Percentiles rank a stretch among this genome's conserved stretches.
Conservation (phyloP, 2,329 filamentous ascomycete species). For the Calonectria montana region DNA sequence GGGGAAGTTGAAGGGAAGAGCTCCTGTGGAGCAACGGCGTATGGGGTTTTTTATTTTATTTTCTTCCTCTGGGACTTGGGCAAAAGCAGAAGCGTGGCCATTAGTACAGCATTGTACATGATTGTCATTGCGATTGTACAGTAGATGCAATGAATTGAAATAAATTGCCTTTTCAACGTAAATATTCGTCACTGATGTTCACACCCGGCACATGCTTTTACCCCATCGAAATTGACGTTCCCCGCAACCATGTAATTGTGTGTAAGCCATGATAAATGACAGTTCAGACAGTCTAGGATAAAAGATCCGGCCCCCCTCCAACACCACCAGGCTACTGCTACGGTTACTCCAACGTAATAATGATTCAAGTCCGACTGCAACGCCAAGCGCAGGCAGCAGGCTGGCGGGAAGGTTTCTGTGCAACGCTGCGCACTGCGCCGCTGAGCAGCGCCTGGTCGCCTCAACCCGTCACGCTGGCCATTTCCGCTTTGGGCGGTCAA, state of each 20-base stretch:
- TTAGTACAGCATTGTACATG: background rate
- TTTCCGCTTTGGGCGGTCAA: conserved; percentile 28
- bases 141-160: conserved; percentile 21
- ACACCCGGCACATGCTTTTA: conserved; percentile 23
- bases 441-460: conserved; percentile 9
- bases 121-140: conserved; percentile 33
- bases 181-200: conserved; percentile 30
- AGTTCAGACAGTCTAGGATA: background rate
- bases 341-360: background rate
- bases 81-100: conserved; percentile 5
- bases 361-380: background rate
- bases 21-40: conserved; percentile 17
- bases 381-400: background rate
- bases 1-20: background rate
- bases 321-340: background rate
- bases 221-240: conserved; percentile 35
- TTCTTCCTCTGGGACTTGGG: background rate
- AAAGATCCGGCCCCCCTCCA: conserved; percentile 14
- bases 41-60: conserved; percentile 9
- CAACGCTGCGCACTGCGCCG: background rate
- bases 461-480: conserved; percentile 27
- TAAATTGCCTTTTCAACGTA: conserved; percentile 9
- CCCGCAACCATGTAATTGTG: conserved; percentile 32
- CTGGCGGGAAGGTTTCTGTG: background rate
- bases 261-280: background rate